phyloP scores from a whole-genome alignment of 805 yeast species.

The Nakazawaea ishiwadae region DNA sequence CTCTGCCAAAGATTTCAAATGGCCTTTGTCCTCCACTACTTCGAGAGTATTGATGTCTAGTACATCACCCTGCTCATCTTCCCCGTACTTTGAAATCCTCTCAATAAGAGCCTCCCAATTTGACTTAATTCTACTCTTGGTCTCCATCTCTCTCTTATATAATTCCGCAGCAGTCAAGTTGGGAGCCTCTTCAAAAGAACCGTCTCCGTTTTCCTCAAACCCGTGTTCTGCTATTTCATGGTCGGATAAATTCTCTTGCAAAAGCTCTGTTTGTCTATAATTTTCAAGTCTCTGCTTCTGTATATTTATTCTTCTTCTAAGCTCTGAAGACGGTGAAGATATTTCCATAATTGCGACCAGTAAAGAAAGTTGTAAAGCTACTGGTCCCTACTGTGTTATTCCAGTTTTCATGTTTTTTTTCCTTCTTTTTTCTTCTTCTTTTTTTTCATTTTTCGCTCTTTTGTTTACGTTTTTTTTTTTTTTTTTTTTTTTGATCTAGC shows the following conservation, averaged over 20 bases:
- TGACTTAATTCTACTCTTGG: constrained; percentile 1
- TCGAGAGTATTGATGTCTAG: constrained; percentile 63
- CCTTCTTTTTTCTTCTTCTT: background rate
- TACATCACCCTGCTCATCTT: constrained; percentile 53
- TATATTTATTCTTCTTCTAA: too few species aligned
- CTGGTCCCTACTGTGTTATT: too few species aligned
- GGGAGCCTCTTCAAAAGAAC: background rate
- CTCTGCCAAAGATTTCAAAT: constrained; percentile 42
- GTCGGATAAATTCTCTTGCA: too few species aligned
- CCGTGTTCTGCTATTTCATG: too few species aligned
- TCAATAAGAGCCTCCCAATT: constrained; percentile 50
- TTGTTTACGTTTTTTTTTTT: background rate
- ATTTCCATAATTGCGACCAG: too few species aligned
- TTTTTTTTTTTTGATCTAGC: too few species aligned
- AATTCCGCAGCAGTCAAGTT: background rate
- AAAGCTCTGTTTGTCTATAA: too few species aligned
- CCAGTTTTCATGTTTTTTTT: background rate
- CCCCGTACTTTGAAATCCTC: constrained; percentile 44
- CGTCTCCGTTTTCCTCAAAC: too few species aligned
- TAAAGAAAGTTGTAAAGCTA: too few species aligned
- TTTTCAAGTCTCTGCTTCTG: too few species aligned
- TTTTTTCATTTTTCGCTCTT: constrained; percentile 3
- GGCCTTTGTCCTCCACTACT: constrained; percentile 65
- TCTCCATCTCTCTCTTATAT: constrained; percentile 12
- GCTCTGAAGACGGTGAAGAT: too few species aligned